Percentiles rank a stretch among this genome's conserved stretches.
These are phyloP conservation scores for Nakazawaea laoshanensis DNA, from an alignment of 805 yeast genomes.

Conservation along the genomic window DNA sequence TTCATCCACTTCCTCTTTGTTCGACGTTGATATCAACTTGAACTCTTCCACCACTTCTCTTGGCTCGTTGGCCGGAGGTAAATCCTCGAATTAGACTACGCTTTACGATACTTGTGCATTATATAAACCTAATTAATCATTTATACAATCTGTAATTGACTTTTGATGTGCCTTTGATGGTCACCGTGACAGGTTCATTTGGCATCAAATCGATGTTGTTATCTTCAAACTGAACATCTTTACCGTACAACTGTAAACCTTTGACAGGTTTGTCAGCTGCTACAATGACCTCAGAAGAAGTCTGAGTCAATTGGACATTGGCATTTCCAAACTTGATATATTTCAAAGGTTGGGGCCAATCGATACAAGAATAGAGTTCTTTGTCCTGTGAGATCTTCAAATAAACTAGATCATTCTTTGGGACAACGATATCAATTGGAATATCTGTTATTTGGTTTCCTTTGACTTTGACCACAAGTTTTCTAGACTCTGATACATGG, in stretches of 20 bases:
- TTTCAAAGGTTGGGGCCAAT: conserved; percentile 46
- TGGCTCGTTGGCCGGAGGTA: conserved; percentile 4
- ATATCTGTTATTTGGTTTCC: too few relatives aligned
- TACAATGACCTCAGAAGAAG: background rate
- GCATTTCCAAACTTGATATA: conserved; percentile 23
- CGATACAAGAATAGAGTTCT: conserved; percentile 24
- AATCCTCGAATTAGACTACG: background rate
- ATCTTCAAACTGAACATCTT: conserved; percentile 25
- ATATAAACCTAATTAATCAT: background rate
- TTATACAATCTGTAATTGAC: conserved; percentile 5
- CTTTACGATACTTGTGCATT: too few relatives aligned
- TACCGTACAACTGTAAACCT: conserved; percentile 28
- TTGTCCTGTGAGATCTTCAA: too few relatives aligned
- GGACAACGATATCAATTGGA: too few relatives aligned
- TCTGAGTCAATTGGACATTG: background rate
- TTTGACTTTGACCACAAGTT: too few relatives aligned
- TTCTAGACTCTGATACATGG: too few relatives aligned
- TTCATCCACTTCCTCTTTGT: conserved; percentile 7
- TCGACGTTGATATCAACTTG: conserved; percentile 8
- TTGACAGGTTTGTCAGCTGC: conserved; percentile 30
- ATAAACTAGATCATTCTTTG: too few relatives aligned
- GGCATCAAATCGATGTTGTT: conserved; percentile 44
- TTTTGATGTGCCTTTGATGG: background rate
- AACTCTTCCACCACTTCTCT: conserved; percentile 8
- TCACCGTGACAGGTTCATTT: conserved; percentile 1